Base-by-base conservation (phyloP, 2,329 filamentous ascomycete genomes). In the Pyricularia sp. region DNA sequence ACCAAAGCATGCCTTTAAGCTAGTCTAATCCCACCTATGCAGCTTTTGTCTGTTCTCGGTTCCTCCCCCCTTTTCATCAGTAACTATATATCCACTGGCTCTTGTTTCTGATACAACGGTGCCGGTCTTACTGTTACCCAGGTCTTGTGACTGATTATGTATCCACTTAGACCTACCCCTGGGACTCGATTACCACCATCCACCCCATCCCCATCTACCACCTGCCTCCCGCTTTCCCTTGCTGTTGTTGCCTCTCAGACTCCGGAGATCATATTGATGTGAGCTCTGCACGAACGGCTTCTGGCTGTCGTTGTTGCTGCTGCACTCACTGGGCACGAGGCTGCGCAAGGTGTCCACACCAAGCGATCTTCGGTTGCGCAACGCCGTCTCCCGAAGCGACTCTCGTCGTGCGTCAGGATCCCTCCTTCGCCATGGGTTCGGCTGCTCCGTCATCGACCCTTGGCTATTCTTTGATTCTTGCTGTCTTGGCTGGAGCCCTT, bases 131-230 rank as follows among this genome's bases (percentile, higher is more conserved):
- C 20, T 55, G 5, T 55, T 55, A 55, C 42, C 17, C n/a, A 55
- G 20, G 20, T 55, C 42, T 55, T 55, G 10, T n/a, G 42, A n/a
- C 42, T n/a, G 20, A n/a, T 55, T 55, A 9, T n/a, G 7, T 55
- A 10, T 55, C 42, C 6, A 20, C 58, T 61, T 28, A 28, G 58
- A 12, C 33, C 31, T 36, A 33, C 3, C n/a, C 5, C 33, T n/a
- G 14, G 31, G 4, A 31, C 5, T 23, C 69, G 30, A 71, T 23
- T 67, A 71, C 68, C 73, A 73, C 73, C 72, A 74, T 3, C 71
- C 71, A 31, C 70, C 65, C 72, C 69, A 74, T n/a, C 71, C 70
- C 73, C 73, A 74, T 64, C 72, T 72, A 12, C 69, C 68, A 64
- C 31, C 68, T 5, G 55, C 9, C 42, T 50, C 67, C 26, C 55